phyloP scores from a whole-genome alignment of 208 protist species.

The Trypanosoma rangeli region DNA sequence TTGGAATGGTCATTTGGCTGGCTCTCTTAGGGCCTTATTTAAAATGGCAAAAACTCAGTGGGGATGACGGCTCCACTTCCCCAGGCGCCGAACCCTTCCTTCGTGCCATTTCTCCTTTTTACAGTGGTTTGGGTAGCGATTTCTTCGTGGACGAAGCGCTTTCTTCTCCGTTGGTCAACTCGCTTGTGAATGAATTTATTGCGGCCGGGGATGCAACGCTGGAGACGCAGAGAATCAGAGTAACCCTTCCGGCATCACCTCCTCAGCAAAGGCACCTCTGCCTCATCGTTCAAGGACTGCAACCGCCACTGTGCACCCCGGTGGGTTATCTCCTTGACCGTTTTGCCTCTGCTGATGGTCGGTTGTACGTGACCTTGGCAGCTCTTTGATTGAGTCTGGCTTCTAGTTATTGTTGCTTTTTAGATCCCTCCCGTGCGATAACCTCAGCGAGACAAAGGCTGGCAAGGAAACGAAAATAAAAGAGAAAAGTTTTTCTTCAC shows the following conservation, averaged over 20 bases:
- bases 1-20: conserved; percentile 29
- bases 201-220: conserved; percentile 4
- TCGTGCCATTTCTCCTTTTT: conserved; percentile 19
- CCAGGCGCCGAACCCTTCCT: conserved; percentile 5
- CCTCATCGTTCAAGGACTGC: conserved; percentile 61
- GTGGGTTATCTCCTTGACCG: conserved; percentile 55
- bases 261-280: conserved; percentile 29
- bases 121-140: conserved; percentile 12
- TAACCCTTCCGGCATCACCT: conserved; percentile 2
- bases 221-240: background rate
- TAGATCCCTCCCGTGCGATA: background rate
- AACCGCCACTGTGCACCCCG: conserved; percentile 50
- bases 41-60: conserved; percentile 3
- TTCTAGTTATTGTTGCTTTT: background rate
- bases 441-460: too few species aligned
- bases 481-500: background rate
- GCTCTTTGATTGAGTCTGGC: conserved; percentile 13
- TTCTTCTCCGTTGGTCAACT: background rate
- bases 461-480: background rate
- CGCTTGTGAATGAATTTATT: conserved; percentile 27
- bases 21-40: conserved; percentile 16
- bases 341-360: conserved; percentile 58
- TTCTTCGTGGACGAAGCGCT: background rate
- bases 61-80: background rate
- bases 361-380: conserved; percentile 56